phyloP scores from a whole-genome alignment of 768 basidiomycete species.

The Boletus vermiculosoides region DNA sequence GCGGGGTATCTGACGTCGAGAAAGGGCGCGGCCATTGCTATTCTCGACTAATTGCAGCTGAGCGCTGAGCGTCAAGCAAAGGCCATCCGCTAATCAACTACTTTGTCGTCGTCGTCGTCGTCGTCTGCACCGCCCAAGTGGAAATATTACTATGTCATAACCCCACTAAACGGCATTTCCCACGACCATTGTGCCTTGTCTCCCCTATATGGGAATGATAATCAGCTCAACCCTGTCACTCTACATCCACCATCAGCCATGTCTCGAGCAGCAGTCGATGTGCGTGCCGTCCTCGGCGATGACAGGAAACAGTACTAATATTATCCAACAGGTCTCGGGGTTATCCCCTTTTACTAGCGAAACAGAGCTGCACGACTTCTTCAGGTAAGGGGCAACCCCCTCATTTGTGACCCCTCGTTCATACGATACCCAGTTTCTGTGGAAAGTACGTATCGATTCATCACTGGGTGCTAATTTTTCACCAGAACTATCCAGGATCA shows the following conservation, averaged over 20 bases:
- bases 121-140: constrained; percentile 14
- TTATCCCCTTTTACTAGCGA: constrained; percentile 67
- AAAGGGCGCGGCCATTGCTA: constrained; percentile 21
- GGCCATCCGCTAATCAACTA: constrained; percentile 4
- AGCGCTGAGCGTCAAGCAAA: background rate
- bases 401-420: constrained; percentile 1
- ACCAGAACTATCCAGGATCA: constrained; percentile 49
- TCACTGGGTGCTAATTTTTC: background rate
- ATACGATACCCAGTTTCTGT: constrained; percentile 61
- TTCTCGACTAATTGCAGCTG: constrained; percentile 2
- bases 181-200: constrained; percentile 4
- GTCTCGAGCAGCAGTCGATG: constrained; percentile 34
- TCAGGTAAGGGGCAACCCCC: constrained; percentile 54
- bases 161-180: background rate
- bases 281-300: constrained; percentile 24
- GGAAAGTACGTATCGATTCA: constrained; percentile 56
- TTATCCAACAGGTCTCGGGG: constrained; percentile 57
- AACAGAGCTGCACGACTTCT: constrained; percentile 72
- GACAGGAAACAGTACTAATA: background rate
- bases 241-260: constrained; percentile 11
- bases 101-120: constrained; percentile 7
- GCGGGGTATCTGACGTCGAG: constrained; percentile 4
- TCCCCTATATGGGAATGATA: background rate
- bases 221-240: constrained; percentile 1
- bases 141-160: constrained; percentile 12